Percentiles rank a stretch among this genome's conserved stretches.
Conservation (phyloP, 805 yeast genomes). For the Ogataea trehalophila region DNA sequence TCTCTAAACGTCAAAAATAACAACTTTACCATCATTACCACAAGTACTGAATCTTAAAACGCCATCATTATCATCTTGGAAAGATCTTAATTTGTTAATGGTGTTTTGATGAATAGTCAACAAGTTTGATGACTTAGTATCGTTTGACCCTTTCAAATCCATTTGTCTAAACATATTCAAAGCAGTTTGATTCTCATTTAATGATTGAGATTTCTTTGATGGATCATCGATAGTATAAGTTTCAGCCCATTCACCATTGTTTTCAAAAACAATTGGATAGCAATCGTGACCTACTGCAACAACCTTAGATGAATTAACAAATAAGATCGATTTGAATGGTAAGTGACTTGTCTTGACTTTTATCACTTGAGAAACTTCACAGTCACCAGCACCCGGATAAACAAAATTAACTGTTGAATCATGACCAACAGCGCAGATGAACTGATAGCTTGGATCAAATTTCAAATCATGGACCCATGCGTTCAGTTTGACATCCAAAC, state of each 20-base stretch:
- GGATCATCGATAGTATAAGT: slow-evolving; percentile 61
- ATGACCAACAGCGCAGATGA: slow-evolving; percentile 77
- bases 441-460: slow-evolving; percentile 76
- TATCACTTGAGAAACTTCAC: slow-evolving; percentile 50
- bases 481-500: slow-evolving; percentile 73
- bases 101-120: slow-evolving; percentile 89
- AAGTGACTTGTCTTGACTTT: slow-evolving; percentile 61
- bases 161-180: slow-evolving; percentile 91
- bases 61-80: slow-evolving; percentile 39
- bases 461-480: slow-evolving; percentile 92
- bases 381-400: slow-evolving; percentile 58
- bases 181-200: slow-evolving; percentile 68
- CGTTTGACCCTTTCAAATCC: slow-evolving; percentile 84
- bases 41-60: slow-evolving; percentile 64
- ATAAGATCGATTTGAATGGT: slow-evolving; percentile 76
- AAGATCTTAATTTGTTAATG: slow-evolving; percentile 60
- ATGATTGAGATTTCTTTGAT: slow-evolving; percentile 36
- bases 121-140: slow-evolving; percentile 42
- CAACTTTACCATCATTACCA: slow-evolving; percentile 91
- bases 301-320: slow-evolving; percentile 60
- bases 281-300: slow-evolving; percentile 91
- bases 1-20: slow-evolving; percentile 51
- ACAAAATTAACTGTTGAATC: slow-evolving; percentile 80
- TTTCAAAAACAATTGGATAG: slow-evolving; percentile 81
- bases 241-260: slow-evolving; percentile 63